Percentiles rank a stretch among this genome's conserved stretches.
phyloP scores from a whole-genome alignment of 2,329 filamentous ascomycete genomes.

The Polytolypa hystricis region DNA sequence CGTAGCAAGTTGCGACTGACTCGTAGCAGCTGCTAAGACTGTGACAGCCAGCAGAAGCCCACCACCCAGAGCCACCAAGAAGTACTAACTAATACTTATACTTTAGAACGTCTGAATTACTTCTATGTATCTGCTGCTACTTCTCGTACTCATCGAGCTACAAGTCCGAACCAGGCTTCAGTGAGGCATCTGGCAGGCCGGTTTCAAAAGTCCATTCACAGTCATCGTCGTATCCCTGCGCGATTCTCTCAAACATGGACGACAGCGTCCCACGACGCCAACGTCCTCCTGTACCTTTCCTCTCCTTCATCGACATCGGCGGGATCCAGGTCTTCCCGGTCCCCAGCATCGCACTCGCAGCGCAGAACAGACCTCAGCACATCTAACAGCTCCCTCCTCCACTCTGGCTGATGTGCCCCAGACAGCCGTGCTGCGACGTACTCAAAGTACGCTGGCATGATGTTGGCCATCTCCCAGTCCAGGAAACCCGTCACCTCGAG shows the following conservation, averaged over 20 bases:
- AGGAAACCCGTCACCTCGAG: slow-evolving; percentile 12
- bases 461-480: slow-evolving; percentile 12
- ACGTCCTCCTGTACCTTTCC: slow-evolving; percentile 8
- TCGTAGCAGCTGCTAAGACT: too few relatives aligned
- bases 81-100: too few relatives aligned
- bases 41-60: too few relatives aligned
- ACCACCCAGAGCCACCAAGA: too few relatives aligned
- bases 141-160: background rate
- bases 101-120: too few relatives aligned
- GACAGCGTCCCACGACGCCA: slow-evolving; percentile 10
- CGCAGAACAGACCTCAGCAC: slow-evolving; percentile 12
- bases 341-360: slow-evolving; percentile 9
- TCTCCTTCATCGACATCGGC: slow-evolving; percentile 6
- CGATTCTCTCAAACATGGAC: slow-evolving; percentile 10
- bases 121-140: background rate
- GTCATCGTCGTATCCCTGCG: slow-evolving; percentile 9
- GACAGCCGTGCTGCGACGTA: slow-evolving; percentile 11
- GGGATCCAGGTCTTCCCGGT: background rate
- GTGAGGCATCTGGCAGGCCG: slow-evolving; percentile 5
- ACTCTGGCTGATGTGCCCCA: slow-evolving; percentile 11
- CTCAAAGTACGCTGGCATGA: slow-evolving; percentile 14
- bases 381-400: slow-evolving; percentile 12
- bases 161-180: background rate
- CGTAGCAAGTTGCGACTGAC: too few relatives aligned
- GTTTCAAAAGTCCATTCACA: slow-evolving; percentile 12